Evolutionary conservation across 345 rosid genomes (phyloP).

Genomic region (Ceriops tagal): DNA sequence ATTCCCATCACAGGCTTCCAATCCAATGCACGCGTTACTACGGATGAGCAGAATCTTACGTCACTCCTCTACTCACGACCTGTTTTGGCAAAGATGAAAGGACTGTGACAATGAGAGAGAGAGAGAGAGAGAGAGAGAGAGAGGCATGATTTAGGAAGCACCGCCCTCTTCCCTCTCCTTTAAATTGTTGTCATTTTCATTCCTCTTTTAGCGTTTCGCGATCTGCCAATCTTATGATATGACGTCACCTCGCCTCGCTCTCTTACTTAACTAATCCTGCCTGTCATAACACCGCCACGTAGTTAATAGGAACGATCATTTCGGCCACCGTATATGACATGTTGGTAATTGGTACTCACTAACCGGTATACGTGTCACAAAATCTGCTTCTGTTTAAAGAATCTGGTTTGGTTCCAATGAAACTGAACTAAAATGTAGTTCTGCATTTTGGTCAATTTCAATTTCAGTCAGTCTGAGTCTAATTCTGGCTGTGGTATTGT

Average conservation of each 20-base stretch:
- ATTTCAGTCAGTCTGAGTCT: too few relatives aligned
- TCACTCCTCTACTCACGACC: conserved; percentile 23
- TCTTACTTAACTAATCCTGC: not conserved
- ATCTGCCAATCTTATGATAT: not conserved
- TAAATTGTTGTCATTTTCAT: not conserved
- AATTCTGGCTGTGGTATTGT: too few relatives aligned
- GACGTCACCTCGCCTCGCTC: not conserved
- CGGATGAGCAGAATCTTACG: conserved; percentile 29
- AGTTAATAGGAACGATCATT: too few relatives aligned
- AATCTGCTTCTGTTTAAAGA: too few relatives aligned
- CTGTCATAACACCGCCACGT: too few relatives aligned
- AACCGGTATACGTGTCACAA: too few relatives aligned
- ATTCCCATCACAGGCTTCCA: conserved; percentile 52
- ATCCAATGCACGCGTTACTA: conserved; percentile 46
- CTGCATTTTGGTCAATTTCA: too few relatives aligned
- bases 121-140: too few relatives aligned
- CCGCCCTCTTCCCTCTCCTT: not conserved
- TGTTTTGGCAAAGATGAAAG: conserved; percentile 7
- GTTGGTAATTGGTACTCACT: too few relatives aligned
- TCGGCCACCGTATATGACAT: too few relatives aligned
- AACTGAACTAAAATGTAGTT: too few relatives aligned
- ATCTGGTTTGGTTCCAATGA: too few relatives aligned
- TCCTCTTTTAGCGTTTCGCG: not conserved
- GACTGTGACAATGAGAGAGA: not conserved
- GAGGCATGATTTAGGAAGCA: not conserved